Evolutionary conservation across 2,329 filamentous ascomycete species (phyloP).

Genomic region (Elsinoe australis): DNA sequence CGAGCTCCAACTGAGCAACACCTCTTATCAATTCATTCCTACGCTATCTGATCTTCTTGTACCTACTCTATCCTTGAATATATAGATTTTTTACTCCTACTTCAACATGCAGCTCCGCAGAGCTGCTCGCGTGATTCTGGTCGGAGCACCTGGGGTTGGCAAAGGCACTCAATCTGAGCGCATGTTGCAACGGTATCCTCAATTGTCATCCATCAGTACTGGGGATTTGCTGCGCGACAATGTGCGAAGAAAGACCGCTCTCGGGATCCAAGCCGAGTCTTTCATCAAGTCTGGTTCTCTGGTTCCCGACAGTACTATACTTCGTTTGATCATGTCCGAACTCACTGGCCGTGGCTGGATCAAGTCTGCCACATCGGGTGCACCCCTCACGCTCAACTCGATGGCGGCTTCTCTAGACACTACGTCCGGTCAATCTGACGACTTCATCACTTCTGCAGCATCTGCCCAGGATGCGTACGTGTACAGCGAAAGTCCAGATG

Average conservation of each 20-base stretch:
- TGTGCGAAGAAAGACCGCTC: constrained; percentile 77
- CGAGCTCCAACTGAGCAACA: background rate
- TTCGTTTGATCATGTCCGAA: constrained; percentile 86
- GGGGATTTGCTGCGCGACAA: constrained; percentile 87
- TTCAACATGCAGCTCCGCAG: constrained; percentile 44
- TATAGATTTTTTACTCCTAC: background rate
- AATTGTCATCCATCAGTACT: constrained; percentile 85
- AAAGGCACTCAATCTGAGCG: constrained; percentile 95
- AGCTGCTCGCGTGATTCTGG: constrained; percentile 86
- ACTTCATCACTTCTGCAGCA: constrained; percentile 35
- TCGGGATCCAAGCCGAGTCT: constrained; percentile 83
- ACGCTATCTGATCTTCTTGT: too few species aligned
- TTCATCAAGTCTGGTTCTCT: constrained; percentile 82
- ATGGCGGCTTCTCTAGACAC: constrained; percentile 24
- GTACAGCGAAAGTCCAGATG: constrained; percentile 60
- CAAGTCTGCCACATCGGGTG: constrained; percentile 36
- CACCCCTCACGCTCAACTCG: constrained; percentile 37
- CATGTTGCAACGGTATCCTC: constrained; percentile 75
- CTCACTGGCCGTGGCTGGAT: constrained; percentile 75
- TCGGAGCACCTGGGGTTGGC: constrained; percentile 92
- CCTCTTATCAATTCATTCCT: too few species aligned
- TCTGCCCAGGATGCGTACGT: constrained; percentile 34
- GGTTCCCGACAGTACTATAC: constrained; percentile 86
- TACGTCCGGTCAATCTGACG: constrained; percentile 27
- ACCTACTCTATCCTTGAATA: too few species aligned